Base-by-base conservation (phyloP, 2,329 filamentous ascomycete genomes). In the Hirsutella thompsonii region DNA sequence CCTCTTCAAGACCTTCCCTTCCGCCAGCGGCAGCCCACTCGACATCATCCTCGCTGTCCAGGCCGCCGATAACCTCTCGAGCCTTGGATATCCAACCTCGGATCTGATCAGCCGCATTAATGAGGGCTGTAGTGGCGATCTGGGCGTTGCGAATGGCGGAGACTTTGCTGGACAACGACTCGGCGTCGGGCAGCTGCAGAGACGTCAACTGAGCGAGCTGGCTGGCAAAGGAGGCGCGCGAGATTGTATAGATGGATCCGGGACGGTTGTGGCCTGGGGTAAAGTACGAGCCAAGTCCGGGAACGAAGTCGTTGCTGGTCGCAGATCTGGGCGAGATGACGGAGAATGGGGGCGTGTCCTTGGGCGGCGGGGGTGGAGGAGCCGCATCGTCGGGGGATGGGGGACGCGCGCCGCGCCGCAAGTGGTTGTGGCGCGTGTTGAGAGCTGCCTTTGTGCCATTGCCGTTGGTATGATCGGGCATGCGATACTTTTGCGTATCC, bases 41-140 rank as follows among this genome's bases (percentile, higher is more conserved):
- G 14, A 96, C 88, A 56, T 98, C 92, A 58, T 96, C 92, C 47
- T 96, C 90, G 40, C 89, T 88, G 58, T 96, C 88, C 34, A 98
- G 68, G 5, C 89, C 89, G 41, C 76, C 76, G 40, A 98, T 79
- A 26, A 96, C 89, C 52, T 94, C 87, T 0, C 82, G 82, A 0
- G 90, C 90, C 59, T 95, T 95, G 47, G 76, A 75, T 55, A 95
- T 94, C 92, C 92, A 98, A 53, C 83, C 81, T 47, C 83, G 76
- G 49, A 98, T 96, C 60, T 96, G 89, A 46, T 93, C 86, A 4
- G 89, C 87, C 10, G 90, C 87, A 49, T 85, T 83, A 48, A 86
- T 82, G 41, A 96, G 71, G 0, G 88, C 87, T 45, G 78, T 83
- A 9, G 87, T 79, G 20, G 90, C 92, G n/a, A 81, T 76, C 44